phyloP scores from a whole-genome alignment of 805 yeast genomes.

The Danielia reshetovae region DNA sequence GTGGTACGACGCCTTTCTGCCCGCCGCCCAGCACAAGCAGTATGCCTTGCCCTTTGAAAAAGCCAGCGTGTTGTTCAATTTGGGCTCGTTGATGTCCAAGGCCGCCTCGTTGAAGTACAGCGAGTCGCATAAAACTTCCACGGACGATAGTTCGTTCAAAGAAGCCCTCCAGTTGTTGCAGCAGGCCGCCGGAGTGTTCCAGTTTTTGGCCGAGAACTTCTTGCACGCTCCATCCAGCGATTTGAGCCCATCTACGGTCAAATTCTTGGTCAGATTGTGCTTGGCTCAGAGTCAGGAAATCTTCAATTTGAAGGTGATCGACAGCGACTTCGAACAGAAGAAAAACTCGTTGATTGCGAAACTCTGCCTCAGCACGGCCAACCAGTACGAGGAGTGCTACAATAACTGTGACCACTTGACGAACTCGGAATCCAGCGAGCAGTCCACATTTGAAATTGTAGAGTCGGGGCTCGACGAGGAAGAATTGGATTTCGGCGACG shows the following conservation, averaged over 20 bases:
- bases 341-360: constrained; percentile 73
- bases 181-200: constrained; percentile 74
- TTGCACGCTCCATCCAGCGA: constrained; percentile 86
- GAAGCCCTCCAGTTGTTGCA: constrained; percentile 59
- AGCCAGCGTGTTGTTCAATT: constrained; percentile 75
- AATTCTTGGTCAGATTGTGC: constrained; percentile 60
- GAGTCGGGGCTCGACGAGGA: constrained; percentile 30
- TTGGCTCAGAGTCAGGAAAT: constrained; percentile 89
- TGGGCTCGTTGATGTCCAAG: constrained; percentile 60
- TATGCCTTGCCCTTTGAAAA: constrained; percentile 84
- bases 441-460: constrained; percentile 15
- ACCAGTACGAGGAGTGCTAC: constrained; percentile 50
- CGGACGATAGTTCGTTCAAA: constrained; percentile 47
- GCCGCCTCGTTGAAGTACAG: constrained; percentile 37
- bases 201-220: constrained; percentile 72
- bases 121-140: constrained; percentile 22
- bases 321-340: constrained; percentile 43
- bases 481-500: constrained; percentile 8
- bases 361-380: constrained; percentile 60
- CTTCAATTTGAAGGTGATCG: constrained; percentile 60
- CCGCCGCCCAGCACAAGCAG: constrained; percentile 52
- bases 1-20: constrained; percentile 75
- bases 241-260: constrained; percentile 62
- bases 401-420: constrained; percentile 34
- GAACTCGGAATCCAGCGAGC: constrained; percentile 9